Conservation (phyloP, 768 basidiomycete genomes). For the Suillus lakei region DNA sequence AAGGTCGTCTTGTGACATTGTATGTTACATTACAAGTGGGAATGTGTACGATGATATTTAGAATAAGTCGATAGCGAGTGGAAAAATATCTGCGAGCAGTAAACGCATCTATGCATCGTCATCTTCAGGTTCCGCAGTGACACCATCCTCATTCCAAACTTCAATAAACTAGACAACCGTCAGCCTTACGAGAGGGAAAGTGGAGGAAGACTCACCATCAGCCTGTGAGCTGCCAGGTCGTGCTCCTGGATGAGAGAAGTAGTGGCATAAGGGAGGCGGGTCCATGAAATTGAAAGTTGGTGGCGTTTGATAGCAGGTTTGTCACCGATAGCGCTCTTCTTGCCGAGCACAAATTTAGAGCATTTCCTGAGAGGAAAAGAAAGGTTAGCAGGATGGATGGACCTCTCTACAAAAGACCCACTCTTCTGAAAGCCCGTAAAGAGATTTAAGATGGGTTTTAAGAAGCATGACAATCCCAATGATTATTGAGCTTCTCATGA, state of each 20-base stretch:
- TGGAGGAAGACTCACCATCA: slow-evolving; percentile 53
- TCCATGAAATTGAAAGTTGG: slow-evolving; percentile 70
- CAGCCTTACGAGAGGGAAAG: slow-evolving; percentile 2
- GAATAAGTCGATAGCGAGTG: slow-evolving; percentile 4
- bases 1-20: slow-evolving; percentile 16
- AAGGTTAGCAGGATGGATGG: not conserved
- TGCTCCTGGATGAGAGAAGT: slow-evolving; percentile 61
- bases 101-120: slow-evolving; percentile 40
- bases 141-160: slow-evolving; percentile 84
- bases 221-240: slow-evolving; percentile 66
- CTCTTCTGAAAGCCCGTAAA: slow-evolving; percentile 94
- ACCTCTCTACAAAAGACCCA: slow-evolving; percentile 43
- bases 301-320: slow-evolving; percentile 70
- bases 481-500: slow-evolving; percentile 73
- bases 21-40: slow-evolving; percentile 33
- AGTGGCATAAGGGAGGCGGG: slow-evolving; percentile 70
- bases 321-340: slow-evolving; percentile 91
- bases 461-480: slow-evolving; percentile 87
- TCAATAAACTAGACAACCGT: slow-evolving; percentile 60
- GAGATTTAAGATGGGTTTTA: slow-evolving; percentile 80
- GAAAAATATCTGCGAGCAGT: not conserved
- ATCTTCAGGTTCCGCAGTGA: slow-evolving; percentile 65
- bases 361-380: slow-evolving; percentile 70
- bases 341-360: slow-evolving; percentile 81
- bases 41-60: slow-evolving; percentile 33